A percentile compares a stretch with the other conserved stretches of the same genome.
Conservation (phyloP, 2,329 filamentous ascomycete species). For the Pseudogymnoascus destructans region DNA sequence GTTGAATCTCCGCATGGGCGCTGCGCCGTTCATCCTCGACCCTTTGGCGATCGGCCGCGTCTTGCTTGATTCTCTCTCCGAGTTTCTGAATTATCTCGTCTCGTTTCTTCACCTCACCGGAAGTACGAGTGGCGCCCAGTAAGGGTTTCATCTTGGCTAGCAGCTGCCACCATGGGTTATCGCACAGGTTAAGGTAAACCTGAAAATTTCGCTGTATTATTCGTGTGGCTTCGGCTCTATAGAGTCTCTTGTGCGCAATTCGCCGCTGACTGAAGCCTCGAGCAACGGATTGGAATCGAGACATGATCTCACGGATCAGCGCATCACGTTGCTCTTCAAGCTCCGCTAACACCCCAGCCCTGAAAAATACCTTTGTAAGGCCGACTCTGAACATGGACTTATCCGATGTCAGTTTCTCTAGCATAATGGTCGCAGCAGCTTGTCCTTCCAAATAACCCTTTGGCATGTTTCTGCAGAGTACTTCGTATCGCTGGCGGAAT, state of each 20-base stretch:
- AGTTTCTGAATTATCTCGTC: slow-evolving; percentile 88
- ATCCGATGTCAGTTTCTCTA: slow-evolving; percentile 80
- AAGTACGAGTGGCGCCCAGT: slow-evolving; percentile 80
- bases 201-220: slow-evolving; percentile 94
- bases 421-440: slow-evolving; percentile 68
- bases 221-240: slow-evolving; percentile 83
- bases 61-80: slow-evolving; percentile 68
- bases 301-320: slow-evolving; percentile 87
- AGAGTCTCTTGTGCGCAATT: slow-evolving; percentile 82
- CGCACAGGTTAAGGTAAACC: slow-evolving; percentile 76
- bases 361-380: slow-evolving; percentile 94
- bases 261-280: slow-evolving; percentile 81
- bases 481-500: slow-evolving; percentile 91
- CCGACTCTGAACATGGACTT: slow-evolving; percentile 81
- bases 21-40: slow-evolving; percentile 86
- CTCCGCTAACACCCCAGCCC: slow-evolving; percentile 88
- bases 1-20: slow-evolving; percentile 73
- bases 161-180: slow-evolving; percentile 95
- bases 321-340: slow-evolving; percentile 91
- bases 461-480: slow-evolving; percentile 78
- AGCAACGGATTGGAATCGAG: slow-evolving; percentile 81
- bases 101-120: slow-evolving; percentile 84
- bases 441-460: slow-evolving; percentile 88
- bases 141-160: slow-evolving; percentile 92
- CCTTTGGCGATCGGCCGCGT: slow-evolving; percentile 59